Percentiles rank a stretch among this genome's conserved stretches.
Evolutionary conservation across 2,329 filamentous ascomycete genomes (phyloP).

Genomic region (Dactylellina cionopaga): DNA sequence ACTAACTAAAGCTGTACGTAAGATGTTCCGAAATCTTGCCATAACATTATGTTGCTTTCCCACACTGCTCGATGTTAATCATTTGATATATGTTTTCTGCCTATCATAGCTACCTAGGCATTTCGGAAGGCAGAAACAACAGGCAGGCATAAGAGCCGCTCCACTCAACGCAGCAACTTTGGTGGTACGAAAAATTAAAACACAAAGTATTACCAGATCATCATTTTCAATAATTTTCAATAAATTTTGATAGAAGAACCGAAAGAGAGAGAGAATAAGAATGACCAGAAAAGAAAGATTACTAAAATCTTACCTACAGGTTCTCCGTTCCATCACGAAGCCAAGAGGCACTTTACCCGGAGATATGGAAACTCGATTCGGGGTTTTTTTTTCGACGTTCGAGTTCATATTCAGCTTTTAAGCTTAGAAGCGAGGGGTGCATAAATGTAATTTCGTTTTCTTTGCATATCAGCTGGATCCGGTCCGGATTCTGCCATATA

Average conservation of each 20-base stretch:
- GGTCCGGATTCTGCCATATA: constrained; percentile 3
- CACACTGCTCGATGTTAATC: background rate
- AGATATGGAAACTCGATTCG: constrained; percentile 43
- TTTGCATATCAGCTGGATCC: constrained; percentile 29
- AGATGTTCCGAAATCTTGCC: too few species aligned
- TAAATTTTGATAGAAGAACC: background rate
- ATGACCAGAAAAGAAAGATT: too few species aligned
- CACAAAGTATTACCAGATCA: constrained; percentile 3
- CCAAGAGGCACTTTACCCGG: constrained; percentile 21
- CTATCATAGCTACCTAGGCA: too few species aligned
- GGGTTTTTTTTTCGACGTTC: too few species aligned
- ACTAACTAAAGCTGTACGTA: too few species aligned
- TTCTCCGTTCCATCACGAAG: constrained; percentile 10
- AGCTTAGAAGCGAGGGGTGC: constrained; percentile 5
- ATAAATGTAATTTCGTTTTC: constrained; percentile 45
- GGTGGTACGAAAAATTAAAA: constrained; percentile 20
- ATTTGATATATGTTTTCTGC: too few species aligned
- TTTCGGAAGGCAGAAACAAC: too few species aligned
- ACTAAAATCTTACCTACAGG: constrained; percentile 1
- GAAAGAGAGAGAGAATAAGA: background rate
- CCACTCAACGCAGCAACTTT: background rate
- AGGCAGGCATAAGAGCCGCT: background rate
- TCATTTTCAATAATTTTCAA: background rate
- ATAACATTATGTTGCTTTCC: background rate
- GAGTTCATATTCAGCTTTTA: constrained; percentile 1